Evolutionary conservation across 106 monocot genomes (phyloP), one percentile per base, ranked within the genome.

Genomic region (Chionographis japonica): DNA sequence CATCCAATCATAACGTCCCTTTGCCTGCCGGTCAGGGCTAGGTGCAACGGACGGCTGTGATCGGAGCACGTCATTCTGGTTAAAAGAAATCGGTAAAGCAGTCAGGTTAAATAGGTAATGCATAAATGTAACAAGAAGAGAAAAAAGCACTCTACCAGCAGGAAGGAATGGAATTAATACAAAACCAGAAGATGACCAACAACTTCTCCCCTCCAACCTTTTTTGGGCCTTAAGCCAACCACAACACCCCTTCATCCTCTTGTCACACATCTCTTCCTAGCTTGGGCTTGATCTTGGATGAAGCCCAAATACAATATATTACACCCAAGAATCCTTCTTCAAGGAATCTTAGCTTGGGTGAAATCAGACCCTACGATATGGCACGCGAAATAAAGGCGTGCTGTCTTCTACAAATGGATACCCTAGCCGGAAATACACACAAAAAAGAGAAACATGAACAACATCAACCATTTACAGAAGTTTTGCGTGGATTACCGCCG

Each of bases 401-500:
- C 8, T 19, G 36, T 54, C 14, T 63, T 57, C 73, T 73, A 65
- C 40, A 43, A 35, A 40, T 38, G 16, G 17, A 56, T 39, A n/a
- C 43, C 54, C n/a, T 56, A 57, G 35, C 12, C 51, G 59, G 37
- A 58, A 57, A 63, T 46, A 54, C 4, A 40, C 50, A 58, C 52
- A 43, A 13, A 37, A 69, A 57, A 66, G 20, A 12, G 14, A 18
- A 54, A 56, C 6, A 52, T 16, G 53, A 71, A 53, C 14, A 60
- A 71, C 39, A 72, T 70, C 70, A 70, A 13, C 49, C 54, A 43
- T 82, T 67, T 77, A 68, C 68, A 68, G 57, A 67, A 20, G 27
- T 27, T 27, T 27, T 53, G 18, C 18, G 3, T 39, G n/a, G 54
- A 15, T 50, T 20, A 11, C 13, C 27, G 5, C 38, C 40, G 14